Evolutionary conservation across 2,329 filamentous ascomycete genomes (phyloP), one percentile per base, ranked within the genome.

Genomic region (Leptosphaerulina australis): DNA sequence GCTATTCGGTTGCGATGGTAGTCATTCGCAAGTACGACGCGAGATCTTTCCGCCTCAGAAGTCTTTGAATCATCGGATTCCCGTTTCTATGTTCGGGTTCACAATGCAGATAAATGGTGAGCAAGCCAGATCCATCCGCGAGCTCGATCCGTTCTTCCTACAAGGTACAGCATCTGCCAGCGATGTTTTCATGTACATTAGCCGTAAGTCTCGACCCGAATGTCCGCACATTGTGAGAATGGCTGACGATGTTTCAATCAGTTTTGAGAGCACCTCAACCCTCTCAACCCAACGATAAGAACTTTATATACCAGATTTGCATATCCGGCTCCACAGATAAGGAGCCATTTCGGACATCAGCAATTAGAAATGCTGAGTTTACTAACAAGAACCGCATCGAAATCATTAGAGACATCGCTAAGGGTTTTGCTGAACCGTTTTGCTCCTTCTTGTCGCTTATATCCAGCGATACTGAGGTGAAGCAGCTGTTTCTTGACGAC

Each of bases 91-190:
- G 30, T 46, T 57, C 26, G 56, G 56, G 1, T 53, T 52, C 15
- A 55, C 54, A 9, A 18, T 50, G 34, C 36, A 47, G 11, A 30
- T 59, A 25, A 48, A 35, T 5, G 28, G 44, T n/a, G 34, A 26
- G 10, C 36, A 56, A 44, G 51, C 54, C 4, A 37, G 30, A 25
- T 39, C 41, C 14, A 50, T 59, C 11, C 53, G 33, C 2, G 38
- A 44, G 7, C 44, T 59, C 2, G 56, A 59, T 38, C 48, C 56
- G 7, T 57, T 57, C 38, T 55, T 57, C 12, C 29, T 59, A 8
- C 56, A 59, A 22, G 56, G 50, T 5, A 53, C 49, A 29, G 40
- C 40, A 11, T 49, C 49, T 26, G 21, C 41, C 15, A 50, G 22
- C 26, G 29, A 49, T 30, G 44, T 38, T 18, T 56, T 34, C 20